Conservation (phyloP, 441 rosid genomes). For the Omphalea diandra region DNA sequence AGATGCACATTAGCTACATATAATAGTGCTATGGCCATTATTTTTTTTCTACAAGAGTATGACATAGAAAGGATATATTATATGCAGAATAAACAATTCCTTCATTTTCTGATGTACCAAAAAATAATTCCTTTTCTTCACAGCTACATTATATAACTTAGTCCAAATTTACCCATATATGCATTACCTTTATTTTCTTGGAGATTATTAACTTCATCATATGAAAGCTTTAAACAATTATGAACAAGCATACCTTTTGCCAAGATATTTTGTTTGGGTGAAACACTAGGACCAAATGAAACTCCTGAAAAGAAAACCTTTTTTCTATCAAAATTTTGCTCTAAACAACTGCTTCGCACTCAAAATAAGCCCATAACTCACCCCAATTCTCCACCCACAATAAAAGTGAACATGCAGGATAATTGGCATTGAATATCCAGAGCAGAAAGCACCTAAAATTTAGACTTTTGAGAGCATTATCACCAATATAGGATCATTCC, state of each 20-base stretch:
- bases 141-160: background rate
- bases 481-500: background rate
- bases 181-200: slow-evolving; percentile 9
- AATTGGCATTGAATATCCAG: slow-evolving; percentile 12
- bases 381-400: slow-evolving; percentile 15
- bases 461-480: slow-evolving; percentile 9
- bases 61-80: background rate
- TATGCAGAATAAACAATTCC: background rate
- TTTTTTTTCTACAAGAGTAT: background rate
- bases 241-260: slow-evolving; percentile 77
- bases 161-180: background rate
- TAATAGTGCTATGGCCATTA: background rate
- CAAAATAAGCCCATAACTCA: slow-evolving; percentile 26
- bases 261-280: slow-evolving; percentile 78
- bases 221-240: slow-evolving; percentile 19
- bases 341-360: slow-evolving; percentile 25
- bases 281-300: slow-evolving; percentile 78
- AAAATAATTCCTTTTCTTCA: too few relatives aligned
- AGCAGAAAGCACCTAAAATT: slow-evolving; percentile 8
- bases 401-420: slow-evolving; percentile 16
- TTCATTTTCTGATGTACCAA: too few relatives aligned
- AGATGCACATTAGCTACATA: background rate
- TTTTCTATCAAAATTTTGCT: slow-evolving; percentile 44
- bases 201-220: slow-evolving; percentile 21
- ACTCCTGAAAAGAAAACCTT: slow-evolving; percentile 81